Evolutionary conservation across 345 rosid species (phyloP).

Genomic region (Citrus sinensis): DNA sequence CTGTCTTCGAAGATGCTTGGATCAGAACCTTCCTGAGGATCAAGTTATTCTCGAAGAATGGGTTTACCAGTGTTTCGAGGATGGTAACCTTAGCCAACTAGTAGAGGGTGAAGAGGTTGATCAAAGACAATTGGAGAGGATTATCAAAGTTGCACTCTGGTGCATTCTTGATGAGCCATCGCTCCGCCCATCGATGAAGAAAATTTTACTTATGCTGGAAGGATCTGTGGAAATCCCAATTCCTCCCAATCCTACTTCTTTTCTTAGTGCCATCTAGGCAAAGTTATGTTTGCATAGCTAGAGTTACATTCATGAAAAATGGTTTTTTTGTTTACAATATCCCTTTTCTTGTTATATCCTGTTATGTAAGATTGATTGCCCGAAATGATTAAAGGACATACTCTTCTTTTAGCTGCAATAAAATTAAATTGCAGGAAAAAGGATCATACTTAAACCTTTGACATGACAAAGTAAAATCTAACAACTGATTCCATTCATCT

Average conservation of each 20-base stretch:
- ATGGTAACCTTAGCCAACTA: not conserved
- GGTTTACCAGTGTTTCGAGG: conserved; percentile 20
- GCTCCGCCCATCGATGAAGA: not conserved
- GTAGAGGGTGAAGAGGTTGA: conserved; percentile 17
- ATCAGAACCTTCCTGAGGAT: not conserved
- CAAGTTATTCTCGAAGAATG: conserved; percentile 24
- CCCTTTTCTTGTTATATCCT: too few relatives aligned
- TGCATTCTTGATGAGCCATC: too few relatives aligned
- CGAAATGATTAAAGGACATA: too few relatives aligned
- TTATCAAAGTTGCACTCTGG: too few relatives aligned
- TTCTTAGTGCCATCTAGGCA: not conserved
- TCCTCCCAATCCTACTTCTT: conserved; percentile 16
- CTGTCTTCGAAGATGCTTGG: conserved; percentile 16
- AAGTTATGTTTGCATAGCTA: not conserved
- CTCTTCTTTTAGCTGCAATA: too few relatives aligned
- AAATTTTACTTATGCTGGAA: conserved; percentile 8
- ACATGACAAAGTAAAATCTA: too few relatives aligned
- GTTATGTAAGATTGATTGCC: not conserved
- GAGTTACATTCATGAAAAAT: not conserved
- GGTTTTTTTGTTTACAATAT: too few relatives aligned
- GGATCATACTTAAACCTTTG: too few relatives aligned
- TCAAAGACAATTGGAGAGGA: not conserved
- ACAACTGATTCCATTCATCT: too few relatives aligned
- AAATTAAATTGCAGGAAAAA: too few relatives aligned
- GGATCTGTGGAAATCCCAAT: conserved; percentile 13